Evolutionary conservation across 1,284 basidiomycete genomes (phyloP).

Genomic region (Tausonia pullulans): DNA sequence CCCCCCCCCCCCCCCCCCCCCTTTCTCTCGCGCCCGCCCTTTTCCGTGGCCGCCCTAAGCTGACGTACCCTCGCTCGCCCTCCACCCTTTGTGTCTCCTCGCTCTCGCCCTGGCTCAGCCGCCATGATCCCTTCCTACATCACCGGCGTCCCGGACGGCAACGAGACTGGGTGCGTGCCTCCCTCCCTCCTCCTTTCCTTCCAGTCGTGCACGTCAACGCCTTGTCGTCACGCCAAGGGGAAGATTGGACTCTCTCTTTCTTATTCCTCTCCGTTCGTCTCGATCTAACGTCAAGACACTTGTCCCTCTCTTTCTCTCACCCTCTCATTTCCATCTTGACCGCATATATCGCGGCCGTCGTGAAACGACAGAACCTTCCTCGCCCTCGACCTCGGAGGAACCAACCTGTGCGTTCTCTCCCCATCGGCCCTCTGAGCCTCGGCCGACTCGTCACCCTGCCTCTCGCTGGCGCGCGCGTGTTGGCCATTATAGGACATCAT

Average conservation of each 20-base stretch:
- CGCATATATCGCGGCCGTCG: too few species aligned
- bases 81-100: too few species aligned
- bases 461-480: too few species aligned
- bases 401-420: conserved; percentile 61
- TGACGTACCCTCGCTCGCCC: too few species aligned
- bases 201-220: not conserved
- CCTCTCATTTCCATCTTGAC: too few species aligned
- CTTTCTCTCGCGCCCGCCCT: too few species aligned
- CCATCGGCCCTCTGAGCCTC: conserved; percentile 10
- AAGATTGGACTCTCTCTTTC: not conserved
- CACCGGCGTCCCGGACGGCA: conserved; percentile 76
- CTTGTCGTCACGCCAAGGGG: not conserved
- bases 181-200: not conserved
- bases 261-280: not conserved
- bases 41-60: too few species aligned
- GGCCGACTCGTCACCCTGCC: too few species aligned
- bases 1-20: too few species aligned
- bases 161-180: conserved; percentile 67
- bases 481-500: too few species aligned
- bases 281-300: not conserved
- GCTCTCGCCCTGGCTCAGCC: conserved; percentile 35
- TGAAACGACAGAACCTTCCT: conserved; percentile 61
- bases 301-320: conserved; percentile 24
- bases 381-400: conserved; percentile 87
- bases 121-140: conserved; percentile 92